Conservation (phyloP, 2,329 filamentous ascomycete species). For the Dactylonectria estremocensis region DNA sequence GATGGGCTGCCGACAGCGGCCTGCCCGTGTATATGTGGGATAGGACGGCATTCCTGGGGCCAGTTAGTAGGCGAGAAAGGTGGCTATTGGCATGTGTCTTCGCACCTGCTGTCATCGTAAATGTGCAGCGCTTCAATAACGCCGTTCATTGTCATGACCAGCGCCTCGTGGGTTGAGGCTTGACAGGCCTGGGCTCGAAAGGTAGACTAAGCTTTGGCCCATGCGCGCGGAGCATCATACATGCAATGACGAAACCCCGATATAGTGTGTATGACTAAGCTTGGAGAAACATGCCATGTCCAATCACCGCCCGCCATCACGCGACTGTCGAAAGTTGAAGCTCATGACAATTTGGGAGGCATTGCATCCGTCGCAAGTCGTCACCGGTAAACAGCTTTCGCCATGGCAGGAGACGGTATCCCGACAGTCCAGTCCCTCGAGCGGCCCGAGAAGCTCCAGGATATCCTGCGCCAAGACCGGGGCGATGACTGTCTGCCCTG, state of each 20-base stretch:
- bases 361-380: constrained; percentile 11
- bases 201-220: constrained; percentile 18
- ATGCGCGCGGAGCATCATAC: too few species aligned
- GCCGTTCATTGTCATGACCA: constrained; percentile 77
- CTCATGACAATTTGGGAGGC: constrained; percentile 35
- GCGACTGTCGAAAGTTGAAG: constrained; percentile 32
- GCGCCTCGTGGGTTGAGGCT: constrained; percentile 45
- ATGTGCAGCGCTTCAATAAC: constrained; percentile 97
- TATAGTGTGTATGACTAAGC: constrained; percentile 47
- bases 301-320: constrained; percentile 41
- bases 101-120: constrained; percentile 93
- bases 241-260: constrained; percentile 51
- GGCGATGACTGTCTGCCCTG: constrained; percentile 80
- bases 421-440: constrained; percentile 69
- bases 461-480: constrained; percentile 69
- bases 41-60: constrained; percentile 82
- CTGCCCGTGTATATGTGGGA: constrained; percentile 90
- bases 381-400: constrained; percentile 20
- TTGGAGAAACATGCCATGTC: constrained; percentile 8
- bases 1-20: constrained; percentile 80
- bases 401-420: constrained; percentile 58
- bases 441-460: constrained; percentile 74
- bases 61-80: constrained; percentile 42
- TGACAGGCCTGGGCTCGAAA: constrained; percentile 33
- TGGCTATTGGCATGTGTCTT: constrained; percentile 3